Evolutionary conservation across 139 green algal species (phyloP).

Genomic region (Gonium pectorale): DNA sequence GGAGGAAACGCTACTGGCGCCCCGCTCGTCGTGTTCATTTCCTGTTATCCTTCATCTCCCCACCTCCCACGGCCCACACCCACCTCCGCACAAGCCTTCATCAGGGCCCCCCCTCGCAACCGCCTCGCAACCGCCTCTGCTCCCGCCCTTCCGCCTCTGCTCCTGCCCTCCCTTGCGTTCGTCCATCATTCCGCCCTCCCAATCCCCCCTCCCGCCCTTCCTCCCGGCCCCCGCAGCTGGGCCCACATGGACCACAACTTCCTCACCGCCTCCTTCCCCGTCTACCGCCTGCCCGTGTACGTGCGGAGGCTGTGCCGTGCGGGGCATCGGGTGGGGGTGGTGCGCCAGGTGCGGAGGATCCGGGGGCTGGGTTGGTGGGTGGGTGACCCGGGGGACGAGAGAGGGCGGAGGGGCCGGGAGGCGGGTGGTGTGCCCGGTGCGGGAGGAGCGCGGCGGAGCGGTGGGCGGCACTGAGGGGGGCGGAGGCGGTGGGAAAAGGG

Average conservation of each 20-base stretch:
- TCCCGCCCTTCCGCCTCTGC: neutral
- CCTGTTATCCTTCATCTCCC: too few species aligned
- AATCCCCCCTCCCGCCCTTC: neutral
- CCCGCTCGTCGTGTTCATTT: too few species aligned
- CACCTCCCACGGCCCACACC: too few species aligned
- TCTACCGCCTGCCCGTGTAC: constrained; percentile 86
- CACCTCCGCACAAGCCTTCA: too few species aligned
- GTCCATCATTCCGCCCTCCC: neutral
- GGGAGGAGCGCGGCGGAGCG: neutral
- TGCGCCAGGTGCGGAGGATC: constrained; percentile 59
- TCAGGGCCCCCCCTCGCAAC: too few species aligned
- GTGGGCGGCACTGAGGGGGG: neutral
- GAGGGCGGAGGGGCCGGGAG: neutral
- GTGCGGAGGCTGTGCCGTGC: constrained; percentile 85
- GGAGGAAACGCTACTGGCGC: too few species aligned
- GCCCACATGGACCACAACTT: constrained; percentile 85
- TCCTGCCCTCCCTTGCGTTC: neutral
- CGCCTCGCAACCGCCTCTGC: too few species aligned
- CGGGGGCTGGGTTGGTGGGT: too few species aligned
- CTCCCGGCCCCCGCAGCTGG: neutral
- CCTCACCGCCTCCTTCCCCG: constrained; percentile 83
- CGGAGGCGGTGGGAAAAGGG: too few species aligned
- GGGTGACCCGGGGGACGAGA: too few species aligned
- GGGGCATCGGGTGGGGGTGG: constrained; percentile 87
- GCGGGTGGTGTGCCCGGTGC: neutral